Evolutionary conservation across 768 basidiomycete species (phyloP), one percentile per base, ranked within the genome.

Genomic region (Lactifluus subvellereus): DNA sequence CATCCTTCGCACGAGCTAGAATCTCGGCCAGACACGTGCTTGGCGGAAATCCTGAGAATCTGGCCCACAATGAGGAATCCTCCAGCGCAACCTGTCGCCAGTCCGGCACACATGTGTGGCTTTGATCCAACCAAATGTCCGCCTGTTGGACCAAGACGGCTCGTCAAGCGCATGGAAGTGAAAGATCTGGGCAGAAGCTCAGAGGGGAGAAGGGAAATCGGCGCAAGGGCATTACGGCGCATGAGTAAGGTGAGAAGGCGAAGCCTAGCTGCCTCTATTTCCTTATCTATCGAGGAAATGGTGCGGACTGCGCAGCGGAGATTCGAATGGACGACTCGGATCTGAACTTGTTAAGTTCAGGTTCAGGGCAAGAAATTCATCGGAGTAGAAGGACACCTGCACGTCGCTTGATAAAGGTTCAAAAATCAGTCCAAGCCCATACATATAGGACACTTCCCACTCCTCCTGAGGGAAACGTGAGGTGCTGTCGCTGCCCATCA

Each of bases 71-170:
- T 4, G 30, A 40, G 11, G 62, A 43, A 4, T 66, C 52, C 16
- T 38, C 57, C 20, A 66, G 33, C n/a, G 66, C 62, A 14, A 62
- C 48, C 8, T 58, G 51, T 30, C 62, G 62, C 65, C 65, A 66
- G 42, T 55, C 16, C 37, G 62, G 42, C 65, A 66, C 11, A 66
- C 65, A 37, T 66, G 65, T 11, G 65, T 66, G 16, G n/a, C 54
- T 4, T 0, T n/a, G 20, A 63, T 63, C 62, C 62, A 63, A 45
- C 62, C 62, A 22, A 63, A 42, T 32, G 38, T 38, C 6, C 2
- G 1, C 3, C 13, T 13, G 6, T 16, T 38, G 30, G 45, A 37
- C 20, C 45, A 37, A 18, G 62, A 14, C 18, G 62, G 62, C 40
- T 58, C 50, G 4, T 30, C 43, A 10, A 27, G 20, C 9, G 32